A percentile compares a stretch with the other conserved stretches of the same genome.
phyloP scores from a whole-genome alignment of 805 yeast species.

The Candida sonorensis region DNA sequence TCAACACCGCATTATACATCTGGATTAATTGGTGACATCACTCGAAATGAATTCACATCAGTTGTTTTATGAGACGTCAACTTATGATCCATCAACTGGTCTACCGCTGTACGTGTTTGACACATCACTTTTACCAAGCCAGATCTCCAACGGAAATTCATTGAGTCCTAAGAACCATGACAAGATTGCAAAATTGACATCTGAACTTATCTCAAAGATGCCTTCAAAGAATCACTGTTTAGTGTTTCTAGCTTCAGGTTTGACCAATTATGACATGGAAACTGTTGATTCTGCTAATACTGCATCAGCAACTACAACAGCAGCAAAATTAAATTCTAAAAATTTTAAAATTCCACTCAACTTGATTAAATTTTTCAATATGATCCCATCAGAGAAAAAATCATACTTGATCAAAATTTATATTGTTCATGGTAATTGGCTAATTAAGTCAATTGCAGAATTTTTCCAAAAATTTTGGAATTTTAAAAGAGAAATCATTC shows the following conservation, averaged over 20 bases:
- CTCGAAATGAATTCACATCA: conserved; percentile 30
- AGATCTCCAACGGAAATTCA: conserved; percentile 28
- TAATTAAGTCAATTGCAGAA: conserved; percentile 71
- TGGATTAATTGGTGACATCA: too few relatives aligned
- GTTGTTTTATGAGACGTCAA: conserved; percentile 50
- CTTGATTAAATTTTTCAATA: conserved; percentile 37
- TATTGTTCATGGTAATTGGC: conserved; percentile 89
- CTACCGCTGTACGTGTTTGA: conserved; percentile 79
- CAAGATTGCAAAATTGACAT: conserved; percentile 46
- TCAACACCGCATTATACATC: too few relatives aligned
- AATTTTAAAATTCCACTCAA: conserved; percentile 23
- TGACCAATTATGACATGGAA: conserved; percentile 40
- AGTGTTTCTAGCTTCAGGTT: conserved; percentile 78
- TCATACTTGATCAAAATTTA: conserved; percentile 55
- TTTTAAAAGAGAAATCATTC: conserved; percentile 20
- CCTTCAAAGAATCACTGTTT: conserved; percentile 62
- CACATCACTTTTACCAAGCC: conserved; percentile 69
- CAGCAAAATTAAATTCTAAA: conserved; percentile 5
- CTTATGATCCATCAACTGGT: conserved; percentile 58
- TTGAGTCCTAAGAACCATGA: conserved; percentile 17
- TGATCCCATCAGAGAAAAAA: conserved; percentile 50
- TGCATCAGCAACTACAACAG: too few relatives aligned
- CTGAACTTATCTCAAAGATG: conserved; percentile 45
- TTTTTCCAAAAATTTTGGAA: conserved; percentile 52
- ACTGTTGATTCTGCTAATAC: too few relatives aligned